Conservation (phyloP, 2,329 filamentous ascomycete genomes). For the Fusarium sp. region DNA sequence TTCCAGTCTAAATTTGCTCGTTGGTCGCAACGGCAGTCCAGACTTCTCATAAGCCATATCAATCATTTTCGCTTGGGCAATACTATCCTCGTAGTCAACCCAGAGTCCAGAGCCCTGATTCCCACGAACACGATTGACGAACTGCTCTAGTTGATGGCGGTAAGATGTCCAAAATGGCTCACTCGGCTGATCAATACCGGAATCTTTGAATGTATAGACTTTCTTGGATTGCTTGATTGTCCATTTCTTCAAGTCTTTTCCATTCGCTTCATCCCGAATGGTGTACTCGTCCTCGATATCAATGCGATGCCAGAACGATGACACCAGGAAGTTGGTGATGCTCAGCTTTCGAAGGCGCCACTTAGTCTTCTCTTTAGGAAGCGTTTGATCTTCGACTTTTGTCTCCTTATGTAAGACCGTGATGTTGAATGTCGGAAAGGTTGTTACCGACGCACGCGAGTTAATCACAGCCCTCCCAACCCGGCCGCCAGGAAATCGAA, state of each 20-base stretch:
- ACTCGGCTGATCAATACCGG: fast-evolving
- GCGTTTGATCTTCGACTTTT: fast-evolving
- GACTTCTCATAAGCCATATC: not conserved
- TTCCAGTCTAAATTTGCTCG: not conserved
- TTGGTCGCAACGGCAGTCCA: not conserved
- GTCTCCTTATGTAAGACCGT: fast-evolving
- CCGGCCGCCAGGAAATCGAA: not conserved
- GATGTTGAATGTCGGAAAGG: not conserved
- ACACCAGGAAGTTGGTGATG: not conserved
- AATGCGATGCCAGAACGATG: not conserved
- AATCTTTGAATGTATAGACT: not conserved
- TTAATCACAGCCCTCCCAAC: not conserved
- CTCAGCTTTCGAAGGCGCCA: not conserved
- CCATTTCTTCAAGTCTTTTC: not conserved
- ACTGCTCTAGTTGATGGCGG: not conserved
- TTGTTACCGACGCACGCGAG: not conserved
- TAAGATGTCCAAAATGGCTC: not conserved
- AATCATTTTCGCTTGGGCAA: not conserved
- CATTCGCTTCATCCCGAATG: not conserved
- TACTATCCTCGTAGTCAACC: not conserved
- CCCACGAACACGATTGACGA: not conserved
- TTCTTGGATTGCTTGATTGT: not conserved
- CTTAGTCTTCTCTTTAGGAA: not conserved
- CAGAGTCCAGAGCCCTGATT: not conserved
- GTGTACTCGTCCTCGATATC: not conserved